Evolutionary conservation across 1,284 basidiomycete species (phyloP).

Genomic region (Cutaneotrichosporon sp.): DNA sequence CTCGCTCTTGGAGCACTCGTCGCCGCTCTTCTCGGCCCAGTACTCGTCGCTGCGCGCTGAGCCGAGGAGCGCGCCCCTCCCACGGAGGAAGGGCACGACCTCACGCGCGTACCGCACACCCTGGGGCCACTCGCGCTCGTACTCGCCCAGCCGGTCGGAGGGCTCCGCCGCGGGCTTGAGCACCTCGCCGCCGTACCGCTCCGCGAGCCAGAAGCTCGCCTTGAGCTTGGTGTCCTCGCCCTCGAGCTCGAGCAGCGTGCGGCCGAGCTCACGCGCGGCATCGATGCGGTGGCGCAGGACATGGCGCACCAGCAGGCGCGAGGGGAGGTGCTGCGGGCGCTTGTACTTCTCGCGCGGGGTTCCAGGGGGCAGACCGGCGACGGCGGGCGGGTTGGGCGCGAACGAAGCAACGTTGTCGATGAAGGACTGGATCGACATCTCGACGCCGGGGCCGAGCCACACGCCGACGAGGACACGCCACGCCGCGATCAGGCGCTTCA

Average conservation of each 20-base stretch:
- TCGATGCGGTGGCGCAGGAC: conserved; percentile 76
- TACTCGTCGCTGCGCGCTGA: conserved; percentile 25
- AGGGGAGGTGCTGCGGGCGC: conserved; percentile 62
- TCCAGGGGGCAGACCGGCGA: conserved; percentile 38
- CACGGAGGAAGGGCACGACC: conserved; percentile 49
- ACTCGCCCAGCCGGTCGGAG: conserved; percentile 30
- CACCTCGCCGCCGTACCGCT: conserved; percentile 41
- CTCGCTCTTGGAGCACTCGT: conserved; percentile 16
- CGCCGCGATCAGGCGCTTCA: conserved; percentile 76
- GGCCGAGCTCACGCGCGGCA: conserved; percentile 70
- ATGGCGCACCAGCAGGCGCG: conserved; percentile 78
- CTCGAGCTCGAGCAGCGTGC: conserved; percentile 69
- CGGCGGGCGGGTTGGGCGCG: conserved; percentile 45
- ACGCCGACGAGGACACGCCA: conserved; percentile 89
- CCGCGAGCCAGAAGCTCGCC: conserved; percentile 50
- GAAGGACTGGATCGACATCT: conserved; percentile 76
- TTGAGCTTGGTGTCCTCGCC: conserved; percentile 35
- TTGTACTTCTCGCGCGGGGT: conserved; percentile 38
- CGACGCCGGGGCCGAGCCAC: conserved; percentile 79
- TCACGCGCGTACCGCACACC: conserved; percentile 44
- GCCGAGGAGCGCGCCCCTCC: conserved; percentile 45
- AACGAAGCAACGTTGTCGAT: conserved; percentile 37
- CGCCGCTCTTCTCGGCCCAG: conserved; percentile 32
- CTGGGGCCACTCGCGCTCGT: conserved; percentile 40
- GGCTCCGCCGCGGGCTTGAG: conserved; percentile 17